phyloP scores from a whole-genome alignment of 306 rosid species.

The Urtica urens region DNA sequence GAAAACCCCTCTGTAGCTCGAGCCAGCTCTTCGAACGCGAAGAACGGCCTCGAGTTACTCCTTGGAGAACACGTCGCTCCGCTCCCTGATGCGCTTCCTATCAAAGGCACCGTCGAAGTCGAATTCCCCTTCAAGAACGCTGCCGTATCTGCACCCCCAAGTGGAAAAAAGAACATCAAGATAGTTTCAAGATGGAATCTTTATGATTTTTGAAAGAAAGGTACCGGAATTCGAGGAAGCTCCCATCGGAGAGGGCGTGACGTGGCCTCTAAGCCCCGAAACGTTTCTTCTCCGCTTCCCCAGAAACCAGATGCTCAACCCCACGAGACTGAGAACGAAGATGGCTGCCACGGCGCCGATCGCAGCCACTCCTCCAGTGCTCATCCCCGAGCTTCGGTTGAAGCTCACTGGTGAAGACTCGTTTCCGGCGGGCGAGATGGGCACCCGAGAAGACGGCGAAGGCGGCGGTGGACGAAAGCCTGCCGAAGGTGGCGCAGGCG shows the following conservation, averaged over 20 bases:
- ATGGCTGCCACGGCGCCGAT: constrained; percentile 37
- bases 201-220: not conserved
- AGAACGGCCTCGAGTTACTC: constrained; percentile 76
- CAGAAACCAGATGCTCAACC: constrained; percentile 49
- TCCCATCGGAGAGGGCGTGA: constrained; percentile 42
- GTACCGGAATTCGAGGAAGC: constrained; percentile 64
- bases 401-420: constrained; percentile 13
- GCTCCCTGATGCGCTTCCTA: constrained; percentile 45
- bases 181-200: not conserved
- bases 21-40: constrained; percentile 65
- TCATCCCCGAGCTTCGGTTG: constrained; percentile 27
- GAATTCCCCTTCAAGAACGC: constrained; percentile 55
- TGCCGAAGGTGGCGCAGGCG: constrained; percentile 31
- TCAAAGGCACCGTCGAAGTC: constrained; percentile 59
- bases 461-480: constrained; percentile 27
- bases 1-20: constrained; percentile 75
- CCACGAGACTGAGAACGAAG: constrained; percentile 44
- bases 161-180: not conserved
- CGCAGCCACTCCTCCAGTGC: constrained; percentile 40
- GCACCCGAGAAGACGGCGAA: constrained; percentile 26
- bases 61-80: constrained; percentile 39
- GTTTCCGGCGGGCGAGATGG: constrained; percentile 18
- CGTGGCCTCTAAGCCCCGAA: constrained; percentile 40
- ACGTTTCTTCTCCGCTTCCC: constrained; percentile 40
- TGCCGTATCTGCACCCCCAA: constrained; percentile 3